Evolutionary conservation across 225 moss, liverwort and hornwort genomes (phyloP), one percentile per base, ranked within the genome.

Genomic region (Physcomitrellopsis africana): DNA sequence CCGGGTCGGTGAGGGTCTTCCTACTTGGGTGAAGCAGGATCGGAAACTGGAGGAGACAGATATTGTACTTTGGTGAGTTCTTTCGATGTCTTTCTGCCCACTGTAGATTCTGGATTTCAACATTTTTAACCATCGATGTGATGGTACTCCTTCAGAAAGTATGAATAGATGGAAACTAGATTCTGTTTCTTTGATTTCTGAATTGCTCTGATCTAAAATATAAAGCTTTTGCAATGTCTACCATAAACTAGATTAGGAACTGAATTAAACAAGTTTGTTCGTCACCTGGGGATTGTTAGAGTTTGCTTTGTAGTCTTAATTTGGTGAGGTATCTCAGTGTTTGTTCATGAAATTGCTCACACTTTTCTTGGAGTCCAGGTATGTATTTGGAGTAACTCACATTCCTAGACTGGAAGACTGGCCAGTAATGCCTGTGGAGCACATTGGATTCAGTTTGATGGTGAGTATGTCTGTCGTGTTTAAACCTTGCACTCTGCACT

Each of bases 391-490:
- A 74, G 85, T 89, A 45, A 94, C 92, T 10, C 94, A 94, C 57
- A 86, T 91, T 42, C 94, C 92, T 17, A 87, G 92, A 67, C 64
- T 94, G 53, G 94, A 94, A 74, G 94, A 94, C 78, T 94, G 92
- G 94, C 94, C 92, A 48, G 92, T 94, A 20, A 94, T 94, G 94
- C 94, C 94, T 58, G 90, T 94, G 11, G 94, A 92, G 77, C 90
- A 92, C 69, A 89, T 91, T 59, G 94, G 94, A 19, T 94, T 94
- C 74, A 82, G 56, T 29, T 82, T 94, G 46, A 54, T 73, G 87
- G 93, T 93, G 22, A 81, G 88, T 84, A 37, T 7, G 18, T 18
- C 45, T 61, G 12, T 15, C 26, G 0, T 65, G 42, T 26, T 24
- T 23, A 46, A 69, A 45, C 63, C 70, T 55, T 11, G 41, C 46